Percentiles rank a stretch among this genome's conserved stretches.
Evolutionary conservation across 2,329 filamentous ascomycete genomes (phyloP).

Genomic region (Thyridium curvatum): DNA sequence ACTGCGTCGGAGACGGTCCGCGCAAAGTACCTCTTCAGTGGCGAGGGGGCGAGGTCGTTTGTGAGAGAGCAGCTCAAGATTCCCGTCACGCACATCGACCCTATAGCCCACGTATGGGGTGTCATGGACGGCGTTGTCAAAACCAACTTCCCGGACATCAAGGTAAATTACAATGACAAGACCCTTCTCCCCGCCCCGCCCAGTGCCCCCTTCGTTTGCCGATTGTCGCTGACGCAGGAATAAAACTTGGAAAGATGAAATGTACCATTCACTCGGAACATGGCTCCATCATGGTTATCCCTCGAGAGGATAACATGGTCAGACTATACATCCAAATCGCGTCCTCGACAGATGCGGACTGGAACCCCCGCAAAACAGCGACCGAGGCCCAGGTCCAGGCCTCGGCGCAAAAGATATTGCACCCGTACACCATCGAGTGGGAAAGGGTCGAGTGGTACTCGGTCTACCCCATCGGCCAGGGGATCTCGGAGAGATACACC

Average conservation of each 20-base stretch:
- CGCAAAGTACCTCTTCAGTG: slow-evolving; percentile 66
- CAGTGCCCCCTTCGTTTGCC: not conserved
- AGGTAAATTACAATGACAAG: slow-evolving; percentile 34
- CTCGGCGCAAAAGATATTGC: slow-evolving; percentile 58
- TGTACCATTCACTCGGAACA: slow-evolving; percentile 69
- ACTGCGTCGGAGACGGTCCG: slow-evolving; percentile 58
- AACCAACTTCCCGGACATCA: slow-evolving; percentile 73
- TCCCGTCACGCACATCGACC: slow-evolving; percentile 64
- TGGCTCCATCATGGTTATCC: slow-evolving; percentile 76
- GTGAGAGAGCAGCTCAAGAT: slow-evolving; percentile 62
- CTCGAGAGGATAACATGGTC: slow-evolving; percentile 62
- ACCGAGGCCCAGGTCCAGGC: slow-evolving; percentile 58
- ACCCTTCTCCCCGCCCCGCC: not conserved
- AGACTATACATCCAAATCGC: slow-evolving; percentile 65
- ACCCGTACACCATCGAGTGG: slow-evolving; percentile 63
- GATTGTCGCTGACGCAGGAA: slow-evolving; percentile 42
- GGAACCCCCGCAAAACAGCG: slow-evolving; percentile 56
- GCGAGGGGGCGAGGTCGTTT: slow-evolving; percentile 63
- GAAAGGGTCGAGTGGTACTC: slow-evolving; percentile 68
- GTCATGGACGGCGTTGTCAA: slow-evolving; percentile 69
- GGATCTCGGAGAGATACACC: slow-evolving; percentile 62
- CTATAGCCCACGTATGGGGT: slow-evolving; percentile 67
- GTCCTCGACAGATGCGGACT: slow-evolving; percentile 54
- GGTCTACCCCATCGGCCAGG: slow-evolving; percentile 71
- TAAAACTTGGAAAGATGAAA: slow-evolving; percentile 53